Conservation (phyloP, 1,284 basidiomycete species). For the Fomitopsis palustris region DNA sequence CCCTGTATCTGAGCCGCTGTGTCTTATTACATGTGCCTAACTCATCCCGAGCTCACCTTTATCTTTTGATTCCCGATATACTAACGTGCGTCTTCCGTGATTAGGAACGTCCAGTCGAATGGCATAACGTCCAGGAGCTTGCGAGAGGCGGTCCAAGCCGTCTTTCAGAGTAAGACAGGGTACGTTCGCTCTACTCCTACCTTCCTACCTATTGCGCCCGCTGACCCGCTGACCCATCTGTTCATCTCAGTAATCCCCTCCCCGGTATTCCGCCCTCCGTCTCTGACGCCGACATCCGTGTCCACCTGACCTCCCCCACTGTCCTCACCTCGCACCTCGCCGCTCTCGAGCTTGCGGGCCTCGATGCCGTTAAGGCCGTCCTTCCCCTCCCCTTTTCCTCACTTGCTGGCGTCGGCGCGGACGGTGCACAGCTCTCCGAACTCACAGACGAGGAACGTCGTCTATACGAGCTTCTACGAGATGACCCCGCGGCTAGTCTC, state of each 20-base stretch:
- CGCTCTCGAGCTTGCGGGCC: constrained; percentile 19
- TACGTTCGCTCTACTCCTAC: constrained; percentile 19
- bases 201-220: constrained; percentile 2
- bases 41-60: too few relatives aligned
- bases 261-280: neutral
- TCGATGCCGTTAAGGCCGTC: constrained; percentile 31
- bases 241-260: neutral
- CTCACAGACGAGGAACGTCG: constrained; percentile 32
- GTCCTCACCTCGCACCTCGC: constrained; percentile 30
- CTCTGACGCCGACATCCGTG: constrained; percentile 23
- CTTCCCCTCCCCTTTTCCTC: constrained; percentile 22
- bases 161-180: constrained; percentile 37
- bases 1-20: too few relatives aligned
- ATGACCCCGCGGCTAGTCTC: constrained; percentile 15
- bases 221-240: neutral
- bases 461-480: constrained; percentile 28
- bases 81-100: neutral
- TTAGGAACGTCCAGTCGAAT: neutral
- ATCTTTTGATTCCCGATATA: too few relatives aligned
- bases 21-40: too few relatives aligned
- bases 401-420: neutral
- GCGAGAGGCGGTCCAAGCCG: constrained; percentile 29
- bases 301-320: constrained; percentile 30
- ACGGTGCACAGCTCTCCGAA: constrained; percentile 1
- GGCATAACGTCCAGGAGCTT: neutral